phyloP scores from a whole-genome alignment of 2,329 filamentous ascomycete genomes.

The Ophiosphaerella korrae region DNA sequence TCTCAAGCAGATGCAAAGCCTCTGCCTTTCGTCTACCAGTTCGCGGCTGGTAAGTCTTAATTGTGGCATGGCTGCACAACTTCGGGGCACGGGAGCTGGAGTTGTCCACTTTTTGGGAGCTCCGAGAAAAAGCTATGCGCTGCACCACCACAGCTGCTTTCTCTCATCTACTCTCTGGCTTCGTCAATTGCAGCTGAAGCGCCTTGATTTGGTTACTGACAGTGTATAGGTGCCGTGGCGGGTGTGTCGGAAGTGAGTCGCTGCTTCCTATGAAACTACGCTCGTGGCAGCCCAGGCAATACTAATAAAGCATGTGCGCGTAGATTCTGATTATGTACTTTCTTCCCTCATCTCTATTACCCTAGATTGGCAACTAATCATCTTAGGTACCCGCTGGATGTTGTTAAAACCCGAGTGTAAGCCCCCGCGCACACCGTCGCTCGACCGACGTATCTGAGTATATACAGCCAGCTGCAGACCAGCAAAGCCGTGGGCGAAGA shows the following conservation, averaged over 20 bases:
- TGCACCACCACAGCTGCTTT: background rate
- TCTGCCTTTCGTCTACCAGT: conserved; percentile 92
- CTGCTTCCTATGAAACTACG: conserved; percentile 6
- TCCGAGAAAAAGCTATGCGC: conserved; percentile 4
- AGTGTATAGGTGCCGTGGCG: conserved; percentile 76
- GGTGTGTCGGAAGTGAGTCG: conserved; percentile 90
- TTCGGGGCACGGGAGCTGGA: conserved; percentile 13
- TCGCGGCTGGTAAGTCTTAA: conserved; percentile 75
- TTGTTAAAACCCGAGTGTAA: conserved; percentile 97
- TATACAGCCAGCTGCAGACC: conserved; percentile 80
- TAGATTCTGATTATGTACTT: conserved; percentile 85
- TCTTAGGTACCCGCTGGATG: conserved; percentile 95
- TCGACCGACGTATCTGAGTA: conserved; percentile 26
- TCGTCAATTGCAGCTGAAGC: too few species aligned
- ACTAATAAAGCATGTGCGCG: conserved; percentile 33
- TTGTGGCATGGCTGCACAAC: conserved; percentile 30
- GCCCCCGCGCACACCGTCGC: conserved; percentile 35
- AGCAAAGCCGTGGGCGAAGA: conserved; percentile 75
- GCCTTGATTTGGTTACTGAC: conserved; percentile 30
- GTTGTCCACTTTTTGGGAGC: conserved; percentile 7
- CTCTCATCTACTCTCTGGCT: too few species aligned
- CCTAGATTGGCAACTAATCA: conserved; percentile 1
- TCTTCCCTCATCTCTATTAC: background rate
- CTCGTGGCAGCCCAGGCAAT: conserved; percentile 12
- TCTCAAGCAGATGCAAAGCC: conserved; percentile 65